Conservation (phyloP, 495 filamentous ascomycete species). For the Rusavskia elegans region DNA sequence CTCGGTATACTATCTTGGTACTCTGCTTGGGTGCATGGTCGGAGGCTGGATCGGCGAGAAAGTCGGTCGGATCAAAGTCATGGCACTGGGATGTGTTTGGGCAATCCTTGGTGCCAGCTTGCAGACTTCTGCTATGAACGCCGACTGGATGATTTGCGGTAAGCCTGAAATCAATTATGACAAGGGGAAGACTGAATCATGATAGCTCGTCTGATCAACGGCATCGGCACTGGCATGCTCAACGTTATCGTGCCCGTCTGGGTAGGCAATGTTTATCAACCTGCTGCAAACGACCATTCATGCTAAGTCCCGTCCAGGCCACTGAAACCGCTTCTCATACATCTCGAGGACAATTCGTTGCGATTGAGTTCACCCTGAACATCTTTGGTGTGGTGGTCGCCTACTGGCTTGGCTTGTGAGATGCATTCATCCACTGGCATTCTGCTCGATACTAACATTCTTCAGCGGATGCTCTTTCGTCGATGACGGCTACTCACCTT, state of each 20-base stretch:
- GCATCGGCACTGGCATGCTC: slow-evolving; percentile 40
- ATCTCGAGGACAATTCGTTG: slow-evolving; percentile 49
- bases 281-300: slow-evolving; percentile 5
- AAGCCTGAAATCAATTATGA: no score
- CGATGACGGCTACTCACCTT: slow-evolving; percentile 21
- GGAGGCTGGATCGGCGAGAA: slow-evolving; percentile 35
- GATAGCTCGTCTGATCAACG: slow-evolving; percentile 36
- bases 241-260: slow-evolving; percentile 45
- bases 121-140: slow-evolving; percentile 31
- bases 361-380: slow-evolving; percentile 56
- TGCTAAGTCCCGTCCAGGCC: slow-evolving; percentile 4
- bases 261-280: slow-evolving; percentile 21
- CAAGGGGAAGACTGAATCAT: background rate
- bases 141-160: slow-evolving; percentile 36
- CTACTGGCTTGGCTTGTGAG: slow-evolving; percentile 51
- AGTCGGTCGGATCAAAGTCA: slow-evolving; percentile 36
- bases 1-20: slow-evolving; percentile 38
- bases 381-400: slow-evolving; percentile 45
- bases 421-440: no score
- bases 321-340: slow-evolving; percentile 45
- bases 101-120: slow-evolving; percentile 33
- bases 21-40: slow-evolving; percentile 29
- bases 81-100: slow-evolving; percentile 32
- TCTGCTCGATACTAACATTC: no score
- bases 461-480: slow-evolving; percentile 22